Conservation (phyloP, 257 asterid species). For the Agastache rugosa region DNA sequence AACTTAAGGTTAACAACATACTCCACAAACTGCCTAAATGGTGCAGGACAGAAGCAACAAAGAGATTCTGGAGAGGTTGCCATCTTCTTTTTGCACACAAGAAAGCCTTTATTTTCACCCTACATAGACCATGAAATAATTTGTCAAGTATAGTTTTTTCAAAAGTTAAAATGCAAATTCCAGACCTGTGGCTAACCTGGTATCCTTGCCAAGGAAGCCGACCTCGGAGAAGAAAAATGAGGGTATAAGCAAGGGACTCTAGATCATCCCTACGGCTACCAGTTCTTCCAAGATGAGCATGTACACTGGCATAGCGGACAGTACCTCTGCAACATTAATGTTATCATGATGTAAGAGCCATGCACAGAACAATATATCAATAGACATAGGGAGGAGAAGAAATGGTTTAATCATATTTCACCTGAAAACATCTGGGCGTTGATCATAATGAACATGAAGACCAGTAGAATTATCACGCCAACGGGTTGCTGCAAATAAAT, state of each 20-base stretch:
- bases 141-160: not conserved
- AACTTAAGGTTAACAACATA: constrained; percentile 59
- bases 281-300: constrained; percentile 78
- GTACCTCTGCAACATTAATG: constrained; percentile 57
- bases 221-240: constrained; percentile 70
- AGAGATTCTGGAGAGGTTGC: constrained; percentile 66
- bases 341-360: not conserved
- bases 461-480: constrained; percentile 64
- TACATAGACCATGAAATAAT: constrained; percentile 30
- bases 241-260: constrained; percentile 77
- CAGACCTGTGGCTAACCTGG: constrained; percentile 47
- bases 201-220: constrained; percentile 80
- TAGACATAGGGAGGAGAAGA: not conserved
- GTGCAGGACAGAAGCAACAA: constrained; percentile 66
- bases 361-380: not conserved
- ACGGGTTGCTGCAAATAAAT: constrained; percentile 53
- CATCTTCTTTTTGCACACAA: constrained; percentile 80
- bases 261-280: constrained; percentile 79
- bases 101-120: constrained; percentile 78
- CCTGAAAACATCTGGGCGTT: constrained; percentile 73
- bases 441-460: constrained; percentile 69
- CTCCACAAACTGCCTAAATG: constrained; percentile 64
- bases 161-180: constrained; percentile 8
- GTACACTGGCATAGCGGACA: constrained; percentile 76
- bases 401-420: constrained; percentile 21